Evolutionary conservation across 352 stramenopile species (phyloP).

Genomic region (Phytophthora cryptogea): DNA sequence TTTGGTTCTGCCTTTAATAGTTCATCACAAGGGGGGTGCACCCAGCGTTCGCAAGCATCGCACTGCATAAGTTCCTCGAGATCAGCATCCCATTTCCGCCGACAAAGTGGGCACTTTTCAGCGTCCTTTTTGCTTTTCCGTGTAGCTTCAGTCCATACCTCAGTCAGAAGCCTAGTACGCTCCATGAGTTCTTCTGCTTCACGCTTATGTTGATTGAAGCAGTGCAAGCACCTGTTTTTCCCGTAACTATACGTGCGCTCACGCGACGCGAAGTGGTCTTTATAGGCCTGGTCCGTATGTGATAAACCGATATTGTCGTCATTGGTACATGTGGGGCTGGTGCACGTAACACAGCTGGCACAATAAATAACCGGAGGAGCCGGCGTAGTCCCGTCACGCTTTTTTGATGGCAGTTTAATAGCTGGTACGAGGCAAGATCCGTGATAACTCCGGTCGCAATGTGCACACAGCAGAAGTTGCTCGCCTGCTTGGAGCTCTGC

Average conservation of each 20-base stretch:
- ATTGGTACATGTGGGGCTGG: slow-evolving; percentile 43
- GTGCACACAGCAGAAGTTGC: slow-evolving; percentile 41
- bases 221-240: slow-evolving; percentile 59
- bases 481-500: slow-evolving; percentile 18
- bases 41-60: slow-evolving; percentile 86
- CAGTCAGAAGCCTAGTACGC: slow-evolving; percentile 56
- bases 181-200: slow-evolving; percentile 51
- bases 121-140: slow-evolving; percentile 60
- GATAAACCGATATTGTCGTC: slow-evolving; percentile 15
- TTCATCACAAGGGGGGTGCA: slow-evolving; percentile 75
- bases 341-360: slow-evolving; percentile 65
- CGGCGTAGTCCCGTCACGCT: slow-evolving; percentile 13
- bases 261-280: slow-evolving; percentile 27
- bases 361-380: slow-evolving; percentile 56
- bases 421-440: slow-evolving; percentile 52
- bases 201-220: slow-evolving; percentile 53
- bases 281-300: slow-evolving; percentile 19
- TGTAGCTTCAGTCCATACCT: slow-evolving; percentile 61
- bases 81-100: slow-evolving; percentile 64
- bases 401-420: slow-evolving; percentile 29
- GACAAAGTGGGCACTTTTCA: slow-evolving; percentile 82
- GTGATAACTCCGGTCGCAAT: slow-evolving; percentile 66
- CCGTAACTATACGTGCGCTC: slow-evolving; percentile 75
- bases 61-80: slow-evolving; percentile 89
- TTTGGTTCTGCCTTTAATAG: slow-evolving; percentile 61